A percentile compares a stretch with the other conserved stretches of the same genome.
These are phyloP conservation scores for Castanopsis chinensis DNA, from an alignment of 306 rosid species.

Conservation along the genomic window DNA sequence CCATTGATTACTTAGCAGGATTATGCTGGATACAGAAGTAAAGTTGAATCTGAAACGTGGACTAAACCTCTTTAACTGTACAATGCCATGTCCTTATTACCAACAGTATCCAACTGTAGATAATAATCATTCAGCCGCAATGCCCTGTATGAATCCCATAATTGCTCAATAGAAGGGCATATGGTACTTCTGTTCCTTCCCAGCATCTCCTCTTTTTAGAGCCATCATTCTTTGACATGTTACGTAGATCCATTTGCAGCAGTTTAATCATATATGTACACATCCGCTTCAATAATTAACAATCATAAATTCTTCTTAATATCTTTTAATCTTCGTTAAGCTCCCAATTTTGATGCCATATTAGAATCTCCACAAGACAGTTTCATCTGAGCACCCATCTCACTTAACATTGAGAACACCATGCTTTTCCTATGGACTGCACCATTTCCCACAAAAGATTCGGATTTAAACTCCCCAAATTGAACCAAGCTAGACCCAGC, in stretches of 20 bases:
- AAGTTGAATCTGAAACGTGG: background rate
- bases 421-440: slow-evolving; percentile 41
- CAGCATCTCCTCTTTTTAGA: slow-evolving; percentile 12
- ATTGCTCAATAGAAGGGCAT: background rate
- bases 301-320: background rate
- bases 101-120: background rate
- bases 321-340: slow-evolving; percentile 1
- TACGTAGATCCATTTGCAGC: background rate
- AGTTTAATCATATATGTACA: background rate
- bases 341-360: slow-evolving; percentile 4
- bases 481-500: slow-evolving; percentile 47
- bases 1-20: no score
- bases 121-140: no score
- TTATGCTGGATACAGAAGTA: background rate
- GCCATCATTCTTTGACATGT: background rate
- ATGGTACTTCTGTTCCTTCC: background rate
- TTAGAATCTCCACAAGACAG: slow-evolving; percentile 20
- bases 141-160: background rate
- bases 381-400: slow-evolving; percentile 46
- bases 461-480: slow-evolving; percentile 39
- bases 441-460: slow-evolving; percentile 22
- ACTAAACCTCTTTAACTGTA: background rate
- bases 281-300: background rate
- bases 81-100: background rate
- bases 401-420: slow-evolving; percentile 53